phyloP scores from a whole-genome alignment of 768 basidiomycete species.

The Fibroporia radiculosa region DNA sequence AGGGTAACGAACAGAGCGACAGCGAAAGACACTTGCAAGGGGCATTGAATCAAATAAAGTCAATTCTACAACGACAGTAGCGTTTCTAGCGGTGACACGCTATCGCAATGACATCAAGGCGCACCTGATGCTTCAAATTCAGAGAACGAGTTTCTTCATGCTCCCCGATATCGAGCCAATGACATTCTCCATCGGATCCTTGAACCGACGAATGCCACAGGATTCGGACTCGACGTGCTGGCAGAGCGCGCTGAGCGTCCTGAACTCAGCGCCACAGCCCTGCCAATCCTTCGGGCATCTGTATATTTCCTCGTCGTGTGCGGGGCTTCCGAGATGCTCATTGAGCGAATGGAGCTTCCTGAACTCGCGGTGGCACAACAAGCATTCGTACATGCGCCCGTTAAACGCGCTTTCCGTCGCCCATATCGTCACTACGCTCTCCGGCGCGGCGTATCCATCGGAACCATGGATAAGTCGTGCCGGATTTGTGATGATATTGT shows the following conservation, averaged over 20 bases:
- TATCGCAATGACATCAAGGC: no score
- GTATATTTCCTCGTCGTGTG: constrained; percentile 45
- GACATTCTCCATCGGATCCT: constrained; percentile 24
- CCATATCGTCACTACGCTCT: background rate
- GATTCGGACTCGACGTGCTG: constrained; percentile 60
- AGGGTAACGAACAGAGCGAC: no score
- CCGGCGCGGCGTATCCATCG: background rate
- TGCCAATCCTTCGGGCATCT: constrained; percentile 37
- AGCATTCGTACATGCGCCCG: constrained; percentile 48
- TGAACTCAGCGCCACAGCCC: constrained; percentile 36
- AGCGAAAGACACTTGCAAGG: no score
- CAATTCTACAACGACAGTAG: no score
- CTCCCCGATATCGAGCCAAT: background rate
- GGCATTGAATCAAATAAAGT: no score
- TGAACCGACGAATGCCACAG: constrained; percentile 49
- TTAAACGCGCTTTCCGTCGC: constrained; percentile 28
- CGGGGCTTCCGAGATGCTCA: constrained; percentile 56
- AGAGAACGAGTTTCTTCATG: background rate
- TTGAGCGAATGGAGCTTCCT: constrained; percentile 39
- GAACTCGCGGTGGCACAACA: constrained; percentile 45
- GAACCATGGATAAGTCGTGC: constrained; percentile 38
- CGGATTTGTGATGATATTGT: constrained; percentile 49
- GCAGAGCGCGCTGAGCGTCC: constrained; percentile 48
- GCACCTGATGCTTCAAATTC: no score
- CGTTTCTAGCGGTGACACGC: no score